phyloP scores from a whole-genome alignment of 345 rosid species.

The Litchi chinensis region DNA sequence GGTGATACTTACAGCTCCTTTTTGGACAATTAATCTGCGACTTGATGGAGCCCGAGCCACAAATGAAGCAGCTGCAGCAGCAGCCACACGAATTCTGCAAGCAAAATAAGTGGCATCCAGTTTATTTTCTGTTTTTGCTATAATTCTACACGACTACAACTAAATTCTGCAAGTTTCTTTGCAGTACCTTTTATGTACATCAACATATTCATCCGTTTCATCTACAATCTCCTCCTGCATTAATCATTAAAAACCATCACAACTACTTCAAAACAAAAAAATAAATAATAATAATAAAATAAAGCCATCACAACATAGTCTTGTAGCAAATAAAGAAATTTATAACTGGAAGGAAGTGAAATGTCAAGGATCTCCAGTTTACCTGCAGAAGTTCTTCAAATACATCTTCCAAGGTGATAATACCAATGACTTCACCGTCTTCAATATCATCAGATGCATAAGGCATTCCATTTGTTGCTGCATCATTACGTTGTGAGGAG shows the following conservation, averaged over 20 bases:
- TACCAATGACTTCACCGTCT: slow-evolving; percentile 91
- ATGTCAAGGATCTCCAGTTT: slow-evolving; percentile 5
- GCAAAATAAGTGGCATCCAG: slow-evolving; percentile 8
- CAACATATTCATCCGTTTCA: slow-evolving; percentile 96
- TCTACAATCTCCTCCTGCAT: slow-evolving; percentile 96
- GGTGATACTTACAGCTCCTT: slow-evolving; percentile 51
- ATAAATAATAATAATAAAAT: no score
- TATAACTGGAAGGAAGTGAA: slow-evolving; percentile 4
- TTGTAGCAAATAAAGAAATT: neutral
- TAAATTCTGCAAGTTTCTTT: neutral
- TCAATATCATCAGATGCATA: slow-evolving; percentile 71
- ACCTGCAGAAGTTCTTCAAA: slow-evolving; percentile 96
- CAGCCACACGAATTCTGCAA: slow-evolving; percentile 93
- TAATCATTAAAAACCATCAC: neutral
- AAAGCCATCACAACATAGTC: slow-evolving; percentile 3
- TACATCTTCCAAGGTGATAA: slow-evolving; percentile 96
- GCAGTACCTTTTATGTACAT: slow-evolving; percentile 84
- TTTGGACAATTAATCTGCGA: slow-evolving; percentile 64
- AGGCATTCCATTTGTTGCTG: slow-evolving; percentile 42
- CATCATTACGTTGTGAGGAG: slow-evolving; percentile 36
- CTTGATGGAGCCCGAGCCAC: slow-evolving; percentile 86
- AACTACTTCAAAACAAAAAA: no score
- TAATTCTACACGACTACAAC: neutral
- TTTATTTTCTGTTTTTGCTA: neutral
- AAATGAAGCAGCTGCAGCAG: slow-evolving; percentile 93